phyloP scores from a whole-genome alignment of 2,329 filamentous ascomycete genomes.

The Verticillium dahliae region DNA sequence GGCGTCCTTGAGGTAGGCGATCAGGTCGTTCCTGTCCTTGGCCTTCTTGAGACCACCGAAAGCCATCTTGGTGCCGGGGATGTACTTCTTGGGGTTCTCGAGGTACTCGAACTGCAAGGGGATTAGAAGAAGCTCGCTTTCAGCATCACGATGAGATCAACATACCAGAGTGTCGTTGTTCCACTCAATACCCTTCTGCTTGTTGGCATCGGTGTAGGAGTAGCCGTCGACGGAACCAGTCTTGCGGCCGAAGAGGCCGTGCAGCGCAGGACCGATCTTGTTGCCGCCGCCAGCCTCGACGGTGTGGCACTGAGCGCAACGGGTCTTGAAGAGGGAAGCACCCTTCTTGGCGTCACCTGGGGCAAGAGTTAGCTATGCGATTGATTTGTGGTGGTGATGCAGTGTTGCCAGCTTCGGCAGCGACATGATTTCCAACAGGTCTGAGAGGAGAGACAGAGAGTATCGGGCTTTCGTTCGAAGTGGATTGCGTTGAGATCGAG shows the following conservation, averaged over 20 bases:
- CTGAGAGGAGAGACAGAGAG: background rate
- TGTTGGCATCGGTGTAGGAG: conserved; percentile 99
- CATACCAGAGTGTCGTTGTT: conserved; percentile 75
- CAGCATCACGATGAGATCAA: conserved; percentile 8
- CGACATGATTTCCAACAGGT: background rate
- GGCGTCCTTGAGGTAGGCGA: conserved; percentile 71
- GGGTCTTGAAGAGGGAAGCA: conserved; percentile 98
- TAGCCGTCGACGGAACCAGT: conserved; percentile 86
- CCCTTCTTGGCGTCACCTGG: conserved; percentile 91
- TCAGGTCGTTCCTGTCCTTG: conserved; percentile 98
- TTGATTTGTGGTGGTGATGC: background rate
- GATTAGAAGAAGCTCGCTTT: conserved; percentile 10
- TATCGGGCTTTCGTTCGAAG: background rate
- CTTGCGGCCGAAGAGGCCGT: conserved; percentile 97
- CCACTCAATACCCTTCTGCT: conserved; percentile 90
- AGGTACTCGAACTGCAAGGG: conserved; percentile 79
- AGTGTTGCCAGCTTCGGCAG: background rate
- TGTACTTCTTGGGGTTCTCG: conserved; percentile 99
- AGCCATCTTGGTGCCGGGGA: conserved; percentile 99
- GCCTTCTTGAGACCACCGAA: conserved; percentile 99
- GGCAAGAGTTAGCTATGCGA: background rate
- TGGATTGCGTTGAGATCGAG: background rate
- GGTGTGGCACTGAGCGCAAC: conserved; percentile 98
- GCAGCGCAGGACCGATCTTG: conserved; percentile 96
- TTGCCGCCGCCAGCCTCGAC: conserved; percentile 83